phyloP scores from a whole-genome alignment of 225 moss, liverwort and hornwort genomes.

The Pseudisothecium myosuroides region DNA sequence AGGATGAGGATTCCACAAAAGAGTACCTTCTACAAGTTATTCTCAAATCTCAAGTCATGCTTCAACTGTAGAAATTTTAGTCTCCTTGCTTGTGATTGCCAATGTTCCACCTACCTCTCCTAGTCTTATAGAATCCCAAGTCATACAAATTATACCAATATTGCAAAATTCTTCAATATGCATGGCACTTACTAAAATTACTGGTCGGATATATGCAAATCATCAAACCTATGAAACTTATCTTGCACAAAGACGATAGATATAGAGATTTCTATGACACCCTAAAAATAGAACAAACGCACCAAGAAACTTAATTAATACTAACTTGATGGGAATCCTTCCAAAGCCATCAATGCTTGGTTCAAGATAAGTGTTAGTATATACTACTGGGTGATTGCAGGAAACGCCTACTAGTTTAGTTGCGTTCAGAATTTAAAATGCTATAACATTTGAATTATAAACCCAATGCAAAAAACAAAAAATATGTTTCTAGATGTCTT shows the following conservation, averaged over 20 bases:
- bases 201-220: not conserved
- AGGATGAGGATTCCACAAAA: fast-evolving
- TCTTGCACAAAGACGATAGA: not conserved
- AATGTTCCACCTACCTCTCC: not conserved
- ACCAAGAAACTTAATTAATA: not conserved
- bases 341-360: not conserved
- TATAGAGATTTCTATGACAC: fast-evolving
- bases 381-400: too few relatives aligned
- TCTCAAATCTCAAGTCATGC: not conserved
- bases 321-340: not conserved
- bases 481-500: too few relatives aligned
- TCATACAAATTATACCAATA: not conserved
- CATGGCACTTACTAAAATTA: not conserved
- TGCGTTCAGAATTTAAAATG: too few relatives aligned
- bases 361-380: not conserved
- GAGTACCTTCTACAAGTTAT: not conserved
- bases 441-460: too few relatives aligned
- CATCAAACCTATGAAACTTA: not conserved
- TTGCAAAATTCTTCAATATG: not conserved
- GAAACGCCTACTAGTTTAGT: too few relatives aligned
- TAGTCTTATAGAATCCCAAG: not conserved
- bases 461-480: too few relatives aligned
- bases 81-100: fast-evolving
- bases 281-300: not conserved
- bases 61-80: not conserved